Evolutionary conservation across 2,329 filamentous ascomycete species (phyloP).

Genomic region (Cytospora paraplurivora): DNA sequence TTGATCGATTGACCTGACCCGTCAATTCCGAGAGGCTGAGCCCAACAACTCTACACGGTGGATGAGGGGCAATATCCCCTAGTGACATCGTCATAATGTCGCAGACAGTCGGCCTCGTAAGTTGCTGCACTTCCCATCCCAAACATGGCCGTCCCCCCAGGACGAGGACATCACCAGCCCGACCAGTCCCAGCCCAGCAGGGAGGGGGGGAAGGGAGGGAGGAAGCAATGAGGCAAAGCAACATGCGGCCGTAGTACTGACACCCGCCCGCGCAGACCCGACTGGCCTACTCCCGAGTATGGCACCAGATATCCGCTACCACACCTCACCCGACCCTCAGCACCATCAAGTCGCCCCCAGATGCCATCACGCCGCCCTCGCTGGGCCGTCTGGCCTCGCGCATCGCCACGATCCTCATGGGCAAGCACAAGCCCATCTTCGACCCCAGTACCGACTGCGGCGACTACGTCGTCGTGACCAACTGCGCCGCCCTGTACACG

Average conservation of each 20-base stretch:
- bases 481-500: conserved; percentile 82
- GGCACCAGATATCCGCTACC: conserved; percentile 83
- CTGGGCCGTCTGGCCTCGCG: conserved; percentile 86
- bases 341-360: conserved; percentile 53
- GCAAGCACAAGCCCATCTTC: conserved; percentile 98
- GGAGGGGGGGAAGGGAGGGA: conserved; percentile 15
- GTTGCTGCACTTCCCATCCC: conserved; percentile 33
- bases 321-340: conserved; percentile 62
- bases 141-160: conserved; percentile 2
- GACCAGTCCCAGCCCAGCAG: conserved; percentile 10
- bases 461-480: conserved; percentile 94
- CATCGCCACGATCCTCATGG: conserved; percentile 89
- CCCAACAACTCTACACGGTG: conserved; percentile 22
- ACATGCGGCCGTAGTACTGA: conserved; percentile 8
- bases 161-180: background rate
- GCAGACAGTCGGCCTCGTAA: conserved; percentile 75
- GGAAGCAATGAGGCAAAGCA: too few species aligned
- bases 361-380: conserved; percentile 67
- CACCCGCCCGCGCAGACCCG: conserved; percentile 65
- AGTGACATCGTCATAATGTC: conserved; percentile 61
- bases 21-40: background rate
- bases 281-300: conserved; percentile 92
- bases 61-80: conserved; percentile 38
- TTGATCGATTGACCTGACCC: conserved; percentile 1
- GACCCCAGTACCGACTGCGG: conserved; percentile 98